phyloP scores from a whole-genome alignment of 202 grass and related monocot genomes.

The Brachypodium distachyon region DNA sequence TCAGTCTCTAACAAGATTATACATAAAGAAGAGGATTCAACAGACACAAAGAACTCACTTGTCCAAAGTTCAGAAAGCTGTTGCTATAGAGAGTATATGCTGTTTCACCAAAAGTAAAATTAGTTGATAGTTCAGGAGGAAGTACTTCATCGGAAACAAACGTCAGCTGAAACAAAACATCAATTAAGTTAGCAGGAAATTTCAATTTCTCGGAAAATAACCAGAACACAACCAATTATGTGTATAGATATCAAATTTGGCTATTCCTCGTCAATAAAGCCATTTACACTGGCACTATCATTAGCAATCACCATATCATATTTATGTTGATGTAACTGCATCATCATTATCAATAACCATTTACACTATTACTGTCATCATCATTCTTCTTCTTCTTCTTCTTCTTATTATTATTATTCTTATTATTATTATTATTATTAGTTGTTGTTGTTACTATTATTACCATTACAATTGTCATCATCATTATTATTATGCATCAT shows the following conservation, averaged over 20 bases:
- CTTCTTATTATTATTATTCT: no score
- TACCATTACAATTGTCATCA: no score
- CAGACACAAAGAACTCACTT: conserved; percentile 43
- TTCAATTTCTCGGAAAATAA: not conserved
- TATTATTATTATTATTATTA: no score
- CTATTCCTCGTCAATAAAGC: not conserved
- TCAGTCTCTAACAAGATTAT: not conserved
- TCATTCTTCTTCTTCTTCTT: no score
- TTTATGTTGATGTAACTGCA: no score
- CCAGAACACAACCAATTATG: not conserved
- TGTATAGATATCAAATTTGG: not conserved
- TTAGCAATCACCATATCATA: not conserved
- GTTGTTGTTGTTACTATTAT: not conserved
- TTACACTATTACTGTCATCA: no score
- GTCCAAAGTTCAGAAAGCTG: conserved; percentile 96
- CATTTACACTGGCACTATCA: not conserved
- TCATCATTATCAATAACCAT: no score
- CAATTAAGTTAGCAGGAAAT: conserved; percentile 15
- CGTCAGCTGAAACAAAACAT: conserved; percentile 71
- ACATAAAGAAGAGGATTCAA: not conserved
- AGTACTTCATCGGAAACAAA: conserved; percentile 87
- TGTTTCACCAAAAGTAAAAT: conserved; percentile 63
- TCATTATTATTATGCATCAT: not conserved
- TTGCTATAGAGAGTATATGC: conserved; percentile 83
- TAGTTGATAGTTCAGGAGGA: conserved; percentile 45